Evolutionary conservation across 441 rosid species (phyloP).

Genomic region (Aleurites moluccanus): DNA sequence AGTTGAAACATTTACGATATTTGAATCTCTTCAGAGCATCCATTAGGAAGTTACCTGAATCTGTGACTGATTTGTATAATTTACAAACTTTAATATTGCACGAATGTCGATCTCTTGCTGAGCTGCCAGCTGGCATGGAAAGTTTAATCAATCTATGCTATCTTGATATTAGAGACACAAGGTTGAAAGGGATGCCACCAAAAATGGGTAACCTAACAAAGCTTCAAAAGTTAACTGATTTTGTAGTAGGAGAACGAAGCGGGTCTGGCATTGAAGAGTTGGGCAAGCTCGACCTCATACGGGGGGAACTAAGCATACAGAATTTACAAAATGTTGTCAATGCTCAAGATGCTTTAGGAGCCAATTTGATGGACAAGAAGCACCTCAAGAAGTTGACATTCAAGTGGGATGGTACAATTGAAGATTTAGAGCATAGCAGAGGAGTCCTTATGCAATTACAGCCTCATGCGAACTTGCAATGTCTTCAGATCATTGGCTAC

Average conservation of each 20-base stretch:
- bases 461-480: constrained; percentile 17
- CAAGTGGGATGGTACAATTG: constrained; percentile 23
- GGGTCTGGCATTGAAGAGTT: constrained; percentile 26
- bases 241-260: constrained; percentile 13
- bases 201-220: constrained; percentile 16
- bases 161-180: constrained; percentile 17
- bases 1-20: constrained; percentile 25
- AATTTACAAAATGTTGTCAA: constrained; percentile 22
- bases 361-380: constrained; percentile 26
- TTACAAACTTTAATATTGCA: constrained; percentile 27
- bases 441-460: constrained; percentile 8
- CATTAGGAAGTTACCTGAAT: constrained; percentile 28
- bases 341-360: constrained; percentile 20
- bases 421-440: not conserved
- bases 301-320: constrained; percentile 14
- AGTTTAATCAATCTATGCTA: constrained; percentile 23
- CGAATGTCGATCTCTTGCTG: constrained; percentile 6
- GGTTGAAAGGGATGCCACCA: constrained; percentile 17
- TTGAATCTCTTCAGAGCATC: constrained; percentile 26
- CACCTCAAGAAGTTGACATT: constrained; percentile 21
- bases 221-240: constrained; percentile 19
- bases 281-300: constrained; percentile 21
- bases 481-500: constrained; percentile 7
- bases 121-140: constrained; percentile 18
- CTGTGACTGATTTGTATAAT: constrained; percentile 19